These are phyloP conservation scores for Chromosphaera perkinsii DNA, from an alignment of 208 protist species.

Conservation along the genomic window DNA sequence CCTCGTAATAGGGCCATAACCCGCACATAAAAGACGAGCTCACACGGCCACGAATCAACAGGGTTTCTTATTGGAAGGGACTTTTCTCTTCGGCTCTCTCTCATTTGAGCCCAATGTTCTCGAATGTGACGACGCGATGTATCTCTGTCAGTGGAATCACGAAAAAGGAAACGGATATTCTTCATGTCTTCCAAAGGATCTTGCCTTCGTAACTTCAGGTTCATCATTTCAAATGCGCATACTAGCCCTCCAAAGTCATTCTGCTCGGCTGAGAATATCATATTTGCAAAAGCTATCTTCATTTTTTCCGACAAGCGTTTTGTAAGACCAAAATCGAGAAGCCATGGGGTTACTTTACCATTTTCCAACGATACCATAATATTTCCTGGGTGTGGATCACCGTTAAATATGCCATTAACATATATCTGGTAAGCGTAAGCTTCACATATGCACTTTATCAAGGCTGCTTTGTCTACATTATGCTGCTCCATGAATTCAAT, in stretches of 20 bases:
- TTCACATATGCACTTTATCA: conserved; percentile 18
- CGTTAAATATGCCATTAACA: conserved; percentile 27
- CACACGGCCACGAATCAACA: conserved; percentile 10
- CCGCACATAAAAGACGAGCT: conserved; percentile 25
- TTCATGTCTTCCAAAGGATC: conserved; percentile 27
- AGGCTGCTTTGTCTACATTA: background rate
- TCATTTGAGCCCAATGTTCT: background rate
- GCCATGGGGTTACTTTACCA: background rate
- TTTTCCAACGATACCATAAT: conserved; percentile 1
- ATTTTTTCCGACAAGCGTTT: background rate
- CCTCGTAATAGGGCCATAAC: conserved; percentile 13
- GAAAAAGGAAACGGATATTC: conserved; percentile 22
- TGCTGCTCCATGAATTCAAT: background rate
- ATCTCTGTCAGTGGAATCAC: too few species aligned
- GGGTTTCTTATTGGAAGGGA: conserved; percentile 13
- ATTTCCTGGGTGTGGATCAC: conserved; percentile 1
- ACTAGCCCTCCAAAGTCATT: conserved; percentile 19
- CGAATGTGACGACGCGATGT: background rate
- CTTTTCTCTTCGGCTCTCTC: conserved; percentile 3
- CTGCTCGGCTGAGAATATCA: background rate
- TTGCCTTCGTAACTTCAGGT: conserved; percentile 14
- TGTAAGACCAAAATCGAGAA: conserved; percentile 16
- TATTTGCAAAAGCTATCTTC: conserved; percentile 9
- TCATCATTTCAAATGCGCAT: conserved; percentile 19
- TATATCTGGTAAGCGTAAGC: conserved; percentile 24